Percentiles rank a stretch among this genome's conserved stretches.
Evolutionary conservation across 176 grass and related monocot genomes (phyloP).

Genomic region (Pontederia paniculata): DNA sequence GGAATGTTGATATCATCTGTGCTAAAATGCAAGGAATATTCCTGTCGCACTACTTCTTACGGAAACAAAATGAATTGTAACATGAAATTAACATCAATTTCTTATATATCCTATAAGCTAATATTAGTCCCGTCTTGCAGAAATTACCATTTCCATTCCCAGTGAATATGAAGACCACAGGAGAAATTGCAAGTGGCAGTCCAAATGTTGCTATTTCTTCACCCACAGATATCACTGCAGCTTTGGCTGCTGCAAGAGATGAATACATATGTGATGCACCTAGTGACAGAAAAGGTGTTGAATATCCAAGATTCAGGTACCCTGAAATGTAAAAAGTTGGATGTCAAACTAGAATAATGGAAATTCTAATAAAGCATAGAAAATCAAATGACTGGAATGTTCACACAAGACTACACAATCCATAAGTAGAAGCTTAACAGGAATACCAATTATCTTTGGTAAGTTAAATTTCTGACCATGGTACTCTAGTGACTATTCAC

Average conservation of each 20-base stretch:
- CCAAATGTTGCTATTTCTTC: slow-evolving; percentile 92
- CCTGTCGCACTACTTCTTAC: background rate
- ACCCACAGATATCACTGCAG: slow-evolving; percentile 70
- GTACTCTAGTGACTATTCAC: too few species aligned
- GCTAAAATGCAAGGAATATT: too few species aligned
- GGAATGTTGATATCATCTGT: too few species aligned
- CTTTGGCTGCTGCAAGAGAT: slow-evolving; percentile 80
- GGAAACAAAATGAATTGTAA: slow-evolving; percentile 3
- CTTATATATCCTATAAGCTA: too few species aligned
- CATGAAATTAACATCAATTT: slow-evolving; percentile 3
- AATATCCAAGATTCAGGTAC: slow-evolving; percentile 88
- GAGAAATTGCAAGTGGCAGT: slow-evolving; percentile 76
- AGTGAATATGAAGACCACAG: slow-evolving; percentile 81
- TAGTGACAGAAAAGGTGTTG: slow-evolving; percentile 86
- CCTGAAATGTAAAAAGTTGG: slow-evolving; percentile 33
- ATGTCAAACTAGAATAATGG: background rate
- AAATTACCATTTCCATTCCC: slow-evolving; percentile 89
- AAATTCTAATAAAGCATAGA: background rate
- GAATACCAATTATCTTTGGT: too few species aligned
- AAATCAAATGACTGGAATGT: too few species aligned
- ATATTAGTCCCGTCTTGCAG: background rate
- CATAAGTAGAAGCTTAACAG: too few species aligned
- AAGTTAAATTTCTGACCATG: too few species aligned
- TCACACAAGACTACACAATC: too few species aligned
- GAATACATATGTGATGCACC: slow-evolving; percentile 96